A percentile compares a stretch with the other conserved stretches of the same genome.
These are phyloP conservation scores for Eimeria falciformis DNA, from an alignment of 169 alveolate species.

Conservation along the genomic window DNA sequence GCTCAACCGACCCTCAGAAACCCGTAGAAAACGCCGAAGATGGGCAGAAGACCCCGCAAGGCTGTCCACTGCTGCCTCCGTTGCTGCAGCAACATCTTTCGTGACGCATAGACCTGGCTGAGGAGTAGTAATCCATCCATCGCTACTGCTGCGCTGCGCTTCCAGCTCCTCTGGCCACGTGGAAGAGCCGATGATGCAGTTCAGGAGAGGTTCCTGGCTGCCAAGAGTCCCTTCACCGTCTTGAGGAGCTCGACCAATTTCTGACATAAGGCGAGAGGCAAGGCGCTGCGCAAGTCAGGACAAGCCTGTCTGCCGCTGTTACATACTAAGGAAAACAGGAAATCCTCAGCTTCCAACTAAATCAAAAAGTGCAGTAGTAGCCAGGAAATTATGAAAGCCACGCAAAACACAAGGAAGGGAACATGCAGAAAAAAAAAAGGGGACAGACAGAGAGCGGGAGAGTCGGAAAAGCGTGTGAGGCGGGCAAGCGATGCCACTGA, in stretches of 20 bases:
- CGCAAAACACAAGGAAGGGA: neutral
- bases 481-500: no score
- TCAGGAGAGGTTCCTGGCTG: constrained; percentile 11
- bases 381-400: no score
- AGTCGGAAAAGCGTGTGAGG: no score
- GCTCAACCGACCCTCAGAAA: neutral
- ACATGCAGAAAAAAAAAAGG: no score
- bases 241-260: neutral
- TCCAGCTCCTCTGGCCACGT: constrained; percentile 43
- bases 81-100: neutral
- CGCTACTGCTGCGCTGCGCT: neutral
- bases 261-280: constrained; percentile 26
- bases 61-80: constrained; percentile 8
- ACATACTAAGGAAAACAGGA: no score
- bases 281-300: no score
- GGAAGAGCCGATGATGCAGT: constrained; percentile 15
- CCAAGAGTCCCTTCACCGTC: neutral
- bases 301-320: no score
- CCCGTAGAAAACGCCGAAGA: neutral
- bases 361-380: no score
- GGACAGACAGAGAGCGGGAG: no score
- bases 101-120: constrained; percentile 51
- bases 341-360: no score
- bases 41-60: neutral
- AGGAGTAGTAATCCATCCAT: neutral